phyloP scores from a whole-genome alignment of 2,329 filamentous ascomycete species.

The Scytalidium lignicola region DNA sequence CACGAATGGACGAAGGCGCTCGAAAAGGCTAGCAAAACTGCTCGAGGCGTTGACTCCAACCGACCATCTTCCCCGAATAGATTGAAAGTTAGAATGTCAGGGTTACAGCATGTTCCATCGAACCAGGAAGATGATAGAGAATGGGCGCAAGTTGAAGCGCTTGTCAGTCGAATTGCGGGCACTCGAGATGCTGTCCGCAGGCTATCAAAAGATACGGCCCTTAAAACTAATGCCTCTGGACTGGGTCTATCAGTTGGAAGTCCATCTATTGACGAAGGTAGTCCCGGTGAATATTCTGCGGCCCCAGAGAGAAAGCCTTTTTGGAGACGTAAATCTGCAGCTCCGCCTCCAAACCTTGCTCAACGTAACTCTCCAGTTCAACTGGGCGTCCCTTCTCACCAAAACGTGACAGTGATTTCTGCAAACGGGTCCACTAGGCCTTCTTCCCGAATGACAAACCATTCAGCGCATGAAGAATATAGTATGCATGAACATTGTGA shows the following conservation, averaged over 20 bases:
- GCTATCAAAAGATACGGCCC: constrained; percentile 78
- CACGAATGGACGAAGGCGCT: constrained; percentile 80
- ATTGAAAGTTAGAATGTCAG: constrained; percentile 27
- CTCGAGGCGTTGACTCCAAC: constrained; percentile 45
- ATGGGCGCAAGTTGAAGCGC: constrained; percentile 79
- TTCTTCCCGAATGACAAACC: constrained; percentile 9
- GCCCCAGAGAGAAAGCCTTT: constrained; percentile 65
- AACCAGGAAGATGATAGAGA: constrained; percentile 64
- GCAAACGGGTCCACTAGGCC: constrained; percentile 15
- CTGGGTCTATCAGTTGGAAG: constrained; percentile 18
- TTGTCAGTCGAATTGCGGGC: constrained; percentile 82
- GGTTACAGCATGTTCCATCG: constrained; percentile 16
- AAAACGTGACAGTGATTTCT: constrained; percentile 17
- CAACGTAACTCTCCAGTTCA: constrained; percentile 21
- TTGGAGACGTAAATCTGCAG: constrained; percentile 84
- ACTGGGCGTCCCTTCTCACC: constrained; percentile 19
- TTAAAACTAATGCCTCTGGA: constrained; percentile 25
- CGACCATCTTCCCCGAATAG: constrained; percentile 20
- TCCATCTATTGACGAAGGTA: constrained; percentile 40
- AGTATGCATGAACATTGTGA: constrained; percentile 78
- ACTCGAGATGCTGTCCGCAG: constrained; percentile 84
- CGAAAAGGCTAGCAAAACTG: constrained; percentile 70
- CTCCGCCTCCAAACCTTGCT: constrained; percentile 24
- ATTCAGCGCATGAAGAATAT: constrained; percentile 47
- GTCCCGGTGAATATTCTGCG: constrained; percentile 36